Conservation (phyloP, 192 early-diverging fungal species). For the Coemansia furcata region DNA sequence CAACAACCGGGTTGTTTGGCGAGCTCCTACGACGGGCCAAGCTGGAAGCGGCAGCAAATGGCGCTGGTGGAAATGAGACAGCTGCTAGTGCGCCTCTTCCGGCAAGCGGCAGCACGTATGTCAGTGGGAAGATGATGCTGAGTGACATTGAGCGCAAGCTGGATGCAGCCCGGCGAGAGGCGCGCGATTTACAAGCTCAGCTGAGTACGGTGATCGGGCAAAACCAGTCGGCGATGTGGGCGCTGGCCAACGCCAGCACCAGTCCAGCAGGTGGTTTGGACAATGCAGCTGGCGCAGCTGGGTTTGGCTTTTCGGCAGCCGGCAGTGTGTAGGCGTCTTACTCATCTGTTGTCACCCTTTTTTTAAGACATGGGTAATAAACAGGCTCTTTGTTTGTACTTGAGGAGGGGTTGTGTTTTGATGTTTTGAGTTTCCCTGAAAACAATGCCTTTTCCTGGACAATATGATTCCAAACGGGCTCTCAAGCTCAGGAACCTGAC, state of each 20-base stretch:
- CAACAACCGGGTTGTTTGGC: conserved; percentile 44
- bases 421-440: too few species aligned
- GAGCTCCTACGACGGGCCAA: conserved; percentile 43
- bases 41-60: conserved; percentile 6
- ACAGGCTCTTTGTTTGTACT: too few species aligned
- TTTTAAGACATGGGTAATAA: too few species aligned
- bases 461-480: too few species aligned
- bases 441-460: too few species aligned
- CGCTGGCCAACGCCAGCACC: conserved; percentile 20
- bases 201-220: conserved; percentile 48
- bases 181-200: conserved; percentile 41
- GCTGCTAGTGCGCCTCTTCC: conserved; percentile 1
- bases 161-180: conserved; percentile 36
- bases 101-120: background rate
- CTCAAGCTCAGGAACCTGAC: too few species aligned
- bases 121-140: conserved; percentile 35
- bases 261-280: conserved; percentile 3
- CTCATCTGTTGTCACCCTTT: too few species aligned
- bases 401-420: too few species aligned
- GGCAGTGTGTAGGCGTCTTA: conserved; percentile 2
- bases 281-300: conserved; percentile 1
- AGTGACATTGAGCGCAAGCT: conserved; percentile 45
- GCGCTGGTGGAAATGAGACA: background rate
- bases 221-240: conserved; percentile 47
- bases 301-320: conserved; percentile 7